Conservation (phyloP, 208 protist genomes). For the Entamoeba dispar region DNA sequence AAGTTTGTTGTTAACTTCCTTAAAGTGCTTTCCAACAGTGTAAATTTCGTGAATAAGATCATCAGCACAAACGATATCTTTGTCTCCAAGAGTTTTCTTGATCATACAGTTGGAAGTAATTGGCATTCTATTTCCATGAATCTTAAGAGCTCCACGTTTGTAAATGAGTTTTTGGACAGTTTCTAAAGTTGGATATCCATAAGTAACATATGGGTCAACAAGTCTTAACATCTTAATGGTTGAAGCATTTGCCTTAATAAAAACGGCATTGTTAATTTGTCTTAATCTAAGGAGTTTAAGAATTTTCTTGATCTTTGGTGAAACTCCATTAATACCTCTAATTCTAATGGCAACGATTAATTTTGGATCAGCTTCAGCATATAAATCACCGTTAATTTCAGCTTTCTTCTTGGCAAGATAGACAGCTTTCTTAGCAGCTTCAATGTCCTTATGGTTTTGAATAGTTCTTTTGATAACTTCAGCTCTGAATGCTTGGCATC, state of each 20-base stretch:
- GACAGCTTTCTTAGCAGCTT: conserved; percentile 50
- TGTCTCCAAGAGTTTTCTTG: conserved; percentile 67
- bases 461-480: conserved; percentile 32
- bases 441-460: conserved; percentile 79
- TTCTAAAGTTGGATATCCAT: conserved; percentile 85
- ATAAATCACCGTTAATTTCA: conserved; percentile 72
- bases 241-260: conserved; percentile 93
- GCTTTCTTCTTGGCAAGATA: conserved; percentile 61
- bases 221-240: conserved; percentile 91
- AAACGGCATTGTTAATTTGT: conserved; percentile 92
- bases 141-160: conserved; percentile 89
- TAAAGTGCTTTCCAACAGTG: conserved; percentile 90
- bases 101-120: conserved; percentile 78
- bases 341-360: conserved; percentile 93
- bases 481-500: not conserved
- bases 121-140: conserved; percentile 83
- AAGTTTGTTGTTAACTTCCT: conserved; percentile 76
- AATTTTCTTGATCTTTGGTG: conserved; percentile 87
- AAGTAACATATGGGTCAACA: conserved; percentile 93
- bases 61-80: conserved; percentile 84
- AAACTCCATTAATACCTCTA: conserved; percentile 89
- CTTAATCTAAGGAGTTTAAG: conserved; percentile 68
- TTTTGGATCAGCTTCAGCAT: conserved; percentile 77
- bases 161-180: conserved; percentile 85
- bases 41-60: conserved; percentile 98